Base-by-base conservation (phyloP, 192 early-diverging fungal genomes). In the Coemansia sp. region DNA sequence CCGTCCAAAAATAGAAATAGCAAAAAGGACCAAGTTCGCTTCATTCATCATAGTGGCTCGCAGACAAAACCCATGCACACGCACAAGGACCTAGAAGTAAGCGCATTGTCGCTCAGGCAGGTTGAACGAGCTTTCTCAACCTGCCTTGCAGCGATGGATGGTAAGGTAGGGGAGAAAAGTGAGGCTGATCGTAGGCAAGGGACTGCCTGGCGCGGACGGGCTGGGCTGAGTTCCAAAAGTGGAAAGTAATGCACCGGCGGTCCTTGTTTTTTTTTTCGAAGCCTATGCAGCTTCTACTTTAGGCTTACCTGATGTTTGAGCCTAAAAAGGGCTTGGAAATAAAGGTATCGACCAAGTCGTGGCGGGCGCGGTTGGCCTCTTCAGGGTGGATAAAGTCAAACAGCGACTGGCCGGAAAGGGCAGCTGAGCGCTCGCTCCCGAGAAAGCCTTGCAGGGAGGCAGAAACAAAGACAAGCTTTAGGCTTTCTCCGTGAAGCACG, bases 351-450 rank as follows among this genome's bases (percentile, higher is more conserved):
- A 64, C 73, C 43, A 84, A 55, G 48, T 84, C 83, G 36, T 63
- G 63, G 46, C 83, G 77, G 26, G 83, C 83, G 39, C 61, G 65
- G 60, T 57, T 62, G 21, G 63, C 74, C 57, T 84, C 83, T 1
- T 84, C 83, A 2, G 83, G 83, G 50, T 84, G 83, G 21, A 84
- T 80, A 33, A 70, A 77, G 63, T 84, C 77, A 35, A 80, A 80
- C 33, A 84, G 69, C 61, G 83, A 79, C 62, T 65, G 65, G 59
- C 65, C 63, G 8, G 69, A 48, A 59, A 80, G 48, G 7, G 65
- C 46, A 2, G 70, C 24, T 14, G 74, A 55, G 21, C 60, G 70
- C 5, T 77, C 68, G 39, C 51, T 35, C 40, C 79, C 71, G 50
- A 82, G 55, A 45, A 73, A 77, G 37, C 16, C 42, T 62, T 74